Percentiles rank a stretch among this genome's conserved stretches.
Evolutionary conservation across 371 early-diverging fungal species (phyloP).

Genomic region (Nematocida major): DNA sequence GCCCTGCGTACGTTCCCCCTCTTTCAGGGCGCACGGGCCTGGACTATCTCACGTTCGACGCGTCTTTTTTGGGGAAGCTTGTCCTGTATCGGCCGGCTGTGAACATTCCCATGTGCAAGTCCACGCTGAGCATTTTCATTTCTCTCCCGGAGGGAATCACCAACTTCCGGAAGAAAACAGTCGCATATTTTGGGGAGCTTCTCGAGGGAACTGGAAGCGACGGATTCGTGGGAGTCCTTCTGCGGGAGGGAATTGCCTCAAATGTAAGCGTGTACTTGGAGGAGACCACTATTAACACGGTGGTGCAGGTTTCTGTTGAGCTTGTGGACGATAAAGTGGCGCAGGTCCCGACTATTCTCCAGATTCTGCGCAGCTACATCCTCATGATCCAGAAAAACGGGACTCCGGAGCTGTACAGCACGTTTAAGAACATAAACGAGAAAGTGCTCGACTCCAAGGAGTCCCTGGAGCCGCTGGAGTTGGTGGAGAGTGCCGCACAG

Average conservation of each 20-base stretch:
- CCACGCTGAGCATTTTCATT: slow-evolving; percentile 32
- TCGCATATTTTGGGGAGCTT: slow-evolving; percentile 39
- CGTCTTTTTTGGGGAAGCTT: slow-evolving; percentile 35
- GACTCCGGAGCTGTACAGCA: slow-evolving; percentile 36
- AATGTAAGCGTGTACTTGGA: slow-evolving; percentile 14
- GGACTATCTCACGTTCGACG: slow-evolving; percentile 22
- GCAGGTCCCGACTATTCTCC: slow-evolving; percentile 3
- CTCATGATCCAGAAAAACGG: neutral
- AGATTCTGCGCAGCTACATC: slow-evolving; percentile 38
- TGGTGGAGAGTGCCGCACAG: slow-evolving; percentile 20
- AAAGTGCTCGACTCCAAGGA: slow-evolving; percentile 49
- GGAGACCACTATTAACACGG: slow-evolving; percentile 21
- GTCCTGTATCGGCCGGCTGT: slow-evolving; percentile 49
- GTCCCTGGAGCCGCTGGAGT: slow-evolving; percentile 52
- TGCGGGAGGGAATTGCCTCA: slow-evolving; percentile 44
- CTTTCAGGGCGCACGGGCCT: neutral
- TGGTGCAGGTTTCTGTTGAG: slow-evolving; percentile 38
- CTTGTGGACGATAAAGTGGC: slow-evolving; percentile 34
- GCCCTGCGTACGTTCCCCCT: neutral
- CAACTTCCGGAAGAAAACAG: slow-evolving; percentile 48
- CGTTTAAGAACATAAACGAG: slow-evolving; percentile 21
- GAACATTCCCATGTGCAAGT: slow-evolving; percentile 26
- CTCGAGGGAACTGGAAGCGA: slow-evolving; percentile 39
- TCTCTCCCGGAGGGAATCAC: slow-evolving; percentile 25
- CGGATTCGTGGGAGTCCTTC: slow-evolving; percentile 44